phyloP scores from a whole-genome alignment of 2,329 filamentous ascomycete species.

The Aspergillus persii region DNA sequence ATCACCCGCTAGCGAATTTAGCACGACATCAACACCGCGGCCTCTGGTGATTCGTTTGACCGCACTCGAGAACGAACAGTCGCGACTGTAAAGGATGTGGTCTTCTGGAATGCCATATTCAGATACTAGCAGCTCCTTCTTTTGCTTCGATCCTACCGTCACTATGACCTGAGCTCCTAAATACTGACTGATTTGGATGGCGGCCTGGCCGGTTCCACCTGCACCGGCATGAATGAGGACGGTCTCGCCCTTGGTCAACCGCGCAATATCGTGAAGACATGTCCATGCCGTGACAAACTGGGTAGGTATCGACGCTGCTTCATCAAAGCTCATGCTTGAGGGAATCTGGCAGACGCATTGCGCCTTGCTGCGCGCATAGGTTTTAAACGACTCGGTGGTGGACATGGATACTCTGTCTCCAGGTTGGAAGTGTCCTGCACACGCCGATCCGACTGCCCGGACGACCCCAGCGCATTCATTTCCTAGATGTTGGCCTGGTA shows the following conservation, averaged over 20 bases:
- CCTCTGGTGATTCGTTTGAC: constrained; percentile 18
- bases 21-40: constrained; percentile 21
- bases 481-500: not conserved
- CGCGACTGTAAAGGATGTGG: constrained; percentile 26
- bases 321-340: not conserved
- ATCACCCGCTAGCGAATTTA: not conserved
- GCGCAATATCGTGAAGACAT: constrained; percentile 15
- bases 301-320: not conserved
- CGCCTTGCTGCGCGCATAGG: not conserved
- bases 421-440: not conserved
- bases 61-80: constrained; percentile 18
- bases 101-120: constrained; percentile 21
- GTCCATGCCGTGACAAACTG: constrained; percentile 18
- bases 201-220: constrained; percentile 28
- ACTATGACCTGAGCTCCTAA: constrained; percentile 25
- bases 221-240: constrained; percentile 28
- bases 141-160: constrained; percentile 24
- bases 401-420: not conserved
- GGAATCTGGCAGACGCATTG: not conserved
- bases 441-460: not conserved
- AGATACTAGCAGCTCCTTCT: constrained; percentile 22
- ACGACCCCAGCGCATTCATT: not conserved
- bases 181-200: constrained; percentile 24
- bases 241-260: constrained; percentile 17
- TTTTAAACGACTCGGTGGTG: not conserved